Conservation (phyloP, 2,329 filamentous ascomycete genomes). For the Fusarium sp. region DNA sequence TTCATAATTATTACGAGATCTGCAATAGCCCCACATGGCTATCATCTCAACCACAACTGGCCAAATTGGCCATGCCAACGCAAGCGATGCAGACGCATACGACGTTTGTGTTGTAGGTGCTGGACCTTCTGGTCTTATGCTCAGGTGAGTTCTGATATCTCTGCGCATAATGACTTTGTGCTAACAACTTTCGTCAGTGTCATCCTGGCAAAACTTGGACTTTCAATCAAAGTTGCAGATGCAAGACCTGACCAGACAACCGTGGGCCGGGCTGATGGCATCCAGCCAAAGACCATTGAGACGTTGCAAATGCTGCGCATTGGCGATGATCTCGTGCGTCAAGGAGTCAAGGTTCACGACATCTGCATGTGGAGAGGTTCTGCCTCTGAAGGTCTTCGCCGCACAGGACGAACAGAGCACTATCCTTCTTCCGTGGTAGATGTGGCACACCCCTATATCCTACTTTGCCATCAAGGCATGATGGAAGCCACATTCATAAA, state of each 20-base stretch:
- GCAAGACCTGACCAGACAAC: slow-evolving; percentile 77
- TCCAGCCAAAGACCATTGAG: slow-evolving; percentile 85
- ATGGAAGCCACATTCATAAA: slow-evolving; percentile 79
- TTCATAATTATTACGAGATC: background rate
- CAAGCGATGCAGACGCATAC: slow-evolving; percentile 40
- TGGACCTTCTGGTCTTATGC: slow-evolving; percentile 70
- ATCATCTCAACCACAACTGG: background rate
- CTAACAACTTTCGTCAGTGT: slow-evolving; percentile 37
- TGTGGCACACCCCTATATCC: slow-evolving; percentile 69
- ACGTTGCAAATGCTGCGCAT: slow-evolving; percentile 80
- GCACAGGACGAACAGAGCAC: slow-evolving; percentile 77
- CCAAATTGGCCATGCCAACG: background rate
- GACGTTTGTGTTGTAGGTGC: slow-evolving; percentile 69
- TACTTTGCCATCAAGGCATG: slow-evolving; percentile 80
- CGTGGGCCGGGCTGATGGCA: slow-evolving; percentile 78
- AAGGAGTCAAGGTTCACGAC: slow-evolving; percentile 80
- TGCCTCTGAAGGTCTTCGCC: slow-evolving; percentile 65
- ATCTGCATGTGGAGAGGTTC: slow-evolving; percentile 79
- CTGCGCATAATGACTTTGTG: too few relatives aligned
- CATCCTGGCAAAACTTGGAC: slow-evolving; percentile 74
- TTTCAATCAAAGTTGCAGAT: slow-evolving; percentile 76
- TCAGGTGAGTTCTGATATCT: slow-evolving; percentile 52
- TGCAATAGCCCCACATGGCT: slow-evolving; percentile 3
- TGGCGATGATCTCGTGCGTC: slow-evolving; percentile 74
- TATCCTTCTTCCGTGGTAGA: slow-evolving; percentile 73